Conservation (phyloP, 2,329 filamentous ascomycete species). For the Juglanconis juglandina region DNA sequence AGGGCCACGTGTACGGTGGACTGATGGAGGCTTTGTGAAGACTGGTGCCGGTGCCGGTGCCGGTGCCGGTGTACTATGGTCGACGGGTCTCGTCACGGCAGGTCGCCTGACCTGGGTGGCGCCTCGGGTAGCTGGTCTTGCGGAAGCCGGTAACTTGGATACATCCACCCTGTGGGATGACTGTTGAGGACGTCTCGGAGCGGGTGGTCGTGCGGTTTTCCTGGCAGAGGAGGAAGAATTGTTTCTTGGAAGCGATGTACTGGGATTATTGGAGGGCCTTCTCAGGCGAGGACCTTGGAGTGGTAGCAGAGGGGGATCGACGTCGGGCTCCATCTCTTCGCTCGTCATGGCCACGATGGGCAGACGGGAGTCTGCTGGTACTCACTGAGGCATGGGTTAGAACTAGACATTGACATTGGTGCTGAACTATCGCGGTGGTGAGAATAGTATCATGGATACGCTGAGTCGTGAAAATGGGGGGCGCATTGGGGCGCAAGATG, state of each 20-base stretch:
- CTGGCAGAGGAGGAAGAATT: neutral
- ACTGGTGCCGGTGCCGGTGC: slow-evolving; percentile 3
- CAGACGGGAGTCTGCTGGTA: slow-evolving; percentile 19
- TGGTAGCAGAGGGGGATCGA: slow-evolving; percentile 16
- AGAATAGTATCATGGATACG: neutral
- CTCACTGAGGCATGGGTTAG: slow-evolving; percentile 16
- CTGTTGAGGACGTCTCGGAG: slow-evolving; percentile 4
- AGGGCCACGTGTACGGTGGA: neutral
- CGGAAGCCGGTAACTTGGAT: slow-evolving; percentile 7
- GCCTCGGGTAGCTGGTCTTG: slow-evolving; percentile 10
- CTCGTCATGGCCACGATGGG: slow-evolving; percentile 17
- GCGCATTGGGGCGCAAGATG: slow-evolving; percentile 3
- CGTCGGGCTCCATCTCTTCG: slow-evolving; percentile 19
- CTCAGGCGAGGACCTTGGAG: slow-evolving; percentile 12
- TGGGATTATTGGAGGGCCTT: neutral
- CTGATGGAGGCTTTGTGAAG: slow-evolving; percentile 1
- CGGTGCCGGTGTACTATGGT: slow-evolving; percentile 1
- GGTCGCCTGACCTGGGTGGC: slow-evolving; percentile 12
- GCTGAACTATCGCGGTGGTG: neutral
- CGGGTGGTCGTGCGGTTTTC: neutral
- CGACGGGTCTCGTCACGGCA: neutral
- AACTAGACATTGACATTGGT: slow-evolving; percentile 4
- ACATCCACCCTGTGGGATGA: slow-evolving; percentile 5
- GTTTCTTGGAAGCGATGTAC: neutral
- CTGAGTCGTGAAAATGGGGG: slow-evolving; percentile 1